A percentile compares a stretch with the other conserved stretches of the same genome.
Conservation (phyloP, 1,284 basidiomycete species). For the Sanguinoderma infundibulare region DNA sequence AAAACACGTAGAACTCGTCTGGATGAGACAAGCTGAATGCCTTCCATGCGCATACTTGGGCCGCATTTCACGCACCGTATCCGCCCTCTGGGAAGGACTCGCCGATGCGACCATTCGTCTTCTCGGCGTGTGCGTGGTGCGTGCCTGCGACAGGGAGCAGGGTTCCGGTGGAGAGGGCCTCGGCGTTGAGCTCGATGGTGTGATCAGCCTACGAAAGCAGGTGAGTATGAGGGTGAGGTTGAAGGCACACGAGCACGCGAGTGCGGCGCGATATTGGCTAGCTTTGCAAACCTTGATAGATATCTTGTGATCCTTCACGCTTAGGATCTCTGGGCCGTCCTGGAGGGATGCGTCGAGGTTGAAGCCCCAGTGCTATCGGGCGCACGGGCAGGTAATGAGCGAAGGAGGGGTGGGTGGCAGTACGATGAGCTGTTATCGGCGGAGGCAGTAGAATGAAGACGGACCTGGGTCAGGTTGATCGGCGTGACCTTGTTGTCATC, state of each 20-base stretch:
- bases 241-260: neutral
- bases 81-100: constrained; percentile 58
- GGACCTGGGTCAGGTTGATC: constrained; percentile 74
- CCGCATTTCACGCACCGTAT: constrained; percentile 50
- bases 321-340: constrained; percentile 35
- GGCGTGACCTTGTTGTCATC: constrained; percentile 62
- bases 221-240: neutral
- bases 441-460: constrained; percentile 10
- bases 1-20: constrained; percentile 74
- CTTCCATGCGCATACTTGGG: neutral
- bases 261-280: neutral
- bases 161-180: constrained; percentile 56
- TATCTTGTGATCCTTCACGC: constrained; percentile 61
- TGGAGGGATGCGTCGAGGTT: constrained; percentile 72
- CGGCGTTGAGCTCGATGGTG: constrained; percentile 54
- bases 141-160: constrained; percentile 52
- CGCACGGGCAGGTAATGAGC: neutral
- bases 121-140: constrained; percentile 47
- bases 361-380: constrained; percentile 75
- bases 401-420: neutral
- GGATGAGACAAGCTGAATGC: neutral
- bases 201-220: constrained; percentile 49
- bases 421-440: neutral
- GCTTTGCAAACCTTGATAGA: constrained; percentile 52
- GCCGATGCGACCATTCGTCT: constrained; percentile 56